Evolutionary conservation across 2,329 filamentous ascomycete genomes (phyloP), one percentile per base, ranked within the genome.

Genomic region (Alternaria sp.): DNA sequence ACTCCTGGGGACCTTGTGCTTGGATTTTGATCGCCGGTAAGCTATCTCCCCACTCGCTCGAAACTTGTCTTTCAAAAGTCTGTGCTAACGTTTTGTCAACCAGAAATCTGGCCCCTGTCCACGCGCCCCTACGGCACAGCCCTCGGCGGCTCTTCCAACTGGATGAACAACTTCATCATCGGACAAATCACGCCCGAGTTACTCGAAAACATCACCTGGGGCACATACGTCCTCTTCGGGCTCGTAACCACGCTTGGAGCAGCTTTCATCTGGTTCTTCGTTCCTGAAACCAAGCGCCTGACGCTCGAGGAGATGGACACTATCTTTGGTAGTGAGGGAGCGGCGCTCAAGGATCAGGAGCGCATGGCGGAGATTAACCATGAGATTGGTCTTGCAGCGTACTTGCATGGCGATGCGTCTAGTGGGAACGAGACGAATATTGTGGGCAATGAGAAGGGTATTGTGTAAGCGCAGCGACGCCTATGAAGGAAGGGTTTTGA

Each of bases 151-250:
- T 77, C 73, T 2, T 72, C 67, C 15, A 83, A 83, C 67, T 83
- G 81, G 81, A 77, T 82, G 85, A 87, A 83, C 72, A 85, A 86
- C 65, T 86, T 84, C 63, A 84, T 91, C 57, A 88, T 92, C 23
- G 90, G 89, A 0, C 89, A 91, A 71, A 87, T 91, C 11, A 92
- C 90, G 0, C 90, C 90, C 0, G 86, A 90, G 61, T 89, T 92
- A 86, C 81, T 93, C 2, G 81, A 83, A 3, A 74, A 79, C 12
- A 91, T 92, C 57, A 86, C 83, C 0, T 93, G 91, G 64, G 90
- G 90, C 13, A 92, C 91, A 0, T 93, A 91, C 63, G 87, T 93
- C 58, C 80, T 93, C 13, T 93, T 93, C 62, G 90, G 90, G 0
- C 59, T 89, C 0, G 67, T 93, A 15, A 91, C 88, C 0, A 87